These are phyloP conservation scores for Pseudoscleropodium purum DNA, from an alignment of 225 moss, liverwort and hornwort species.

Conservation along the genomic window DNA sequence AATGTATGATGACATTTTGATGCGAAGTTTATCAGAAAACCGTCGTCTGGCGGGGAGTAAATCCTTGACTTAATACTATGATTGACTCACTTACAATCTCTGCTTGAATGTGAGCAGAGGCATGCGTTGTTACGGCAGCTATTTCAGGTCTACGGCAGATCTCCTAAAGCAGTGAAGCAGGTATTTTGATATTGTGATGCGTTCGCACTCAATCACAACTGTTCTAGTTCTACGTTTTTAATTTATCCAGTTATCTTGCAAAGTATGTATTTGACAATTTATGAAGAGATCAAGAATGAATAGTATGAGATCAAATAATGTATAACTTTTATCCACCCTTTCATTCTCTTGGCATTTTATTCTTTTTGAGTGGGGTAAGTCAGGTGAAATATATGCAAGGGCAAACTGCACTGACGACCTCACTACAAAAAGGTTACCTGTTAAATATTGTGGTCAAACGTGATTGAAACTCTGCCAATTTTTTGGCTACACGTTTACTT, in stretches of 20 bases:
- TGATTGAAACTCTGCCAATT: neutral
- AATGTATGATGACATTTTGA: neutral
- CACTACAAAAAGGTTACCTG: neutral
- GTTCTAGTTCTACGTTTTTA: neutral
- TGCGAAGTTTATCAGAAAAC: neutral
- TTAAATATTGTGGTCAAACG: neutral
- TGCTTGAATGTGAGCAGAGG: slow-evolving; percentile 47
- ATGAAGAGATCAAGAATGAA: neutral
- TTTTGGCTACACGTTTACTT: neutral
- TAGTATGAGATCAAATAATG: neutral
- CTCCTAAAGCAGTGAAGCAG: slow-evolving; percentile 93
- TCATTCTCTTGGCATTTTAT: neutral
- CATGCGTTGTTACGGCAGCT: slow-evolving; percentile 76
- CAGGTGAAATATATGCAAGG: neutral
- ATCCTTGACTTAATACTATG: neutral
- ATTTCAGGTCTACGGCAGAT: slow-evolving; percentile 77
- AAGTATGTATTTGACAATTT: neutral
- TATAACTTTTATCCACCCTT: neutral
- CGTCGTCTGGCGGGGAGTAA: neutral
- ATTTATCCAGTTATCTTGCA: neutral
- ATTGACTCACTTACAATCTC: neutral
- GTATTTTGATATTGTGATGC: slow-evolving; percentile 18
- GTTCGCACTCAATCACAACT: neutral
- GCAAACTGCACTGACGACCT: neutral
- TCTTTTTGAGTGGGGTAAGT: neutral